Conservation (phyloP, 1,139 yeast species). For the Saccharomyces hybrid region DNA sequence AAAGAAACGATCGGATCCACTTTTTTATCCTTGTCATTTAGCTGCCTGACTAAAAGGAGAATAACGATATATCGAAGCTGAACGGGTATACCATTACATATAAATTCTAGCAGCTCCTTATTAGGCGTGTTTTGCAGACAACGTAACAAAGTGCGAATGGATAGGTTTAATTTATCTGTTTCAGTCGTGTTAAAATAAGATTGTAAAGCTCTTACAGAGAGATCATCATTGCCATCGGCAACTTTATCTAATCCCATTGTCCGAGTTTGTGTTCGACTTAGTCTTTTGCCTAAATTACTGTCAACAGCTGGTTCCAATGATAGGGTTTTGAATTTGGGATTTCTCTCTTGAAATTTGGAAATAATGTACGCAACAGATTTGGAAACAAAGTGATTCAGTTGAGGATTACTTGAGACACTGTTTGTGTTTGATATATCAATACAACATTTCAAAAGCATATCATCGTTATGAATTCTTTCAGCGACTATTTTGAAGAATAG, state of each 20-base stretch:
- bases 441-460: conserved; percentile 27
- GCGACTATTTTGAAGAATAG: conserved; percentile 22
- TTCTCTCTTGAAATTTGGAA: conserved; percentile 21
- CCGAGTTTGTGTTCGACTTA: conserved; percentile 28
- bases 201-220: conserved; percentile 34
- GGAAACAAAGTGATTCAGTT: conserved; percentile 22
- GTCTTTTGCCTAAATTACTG: conserved; percentile 13
- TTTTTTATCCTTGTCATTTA: conserved; percentile 20
- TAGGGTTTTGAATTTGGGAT: conserved; percentile 19
- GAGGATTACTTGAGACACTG: conserved; percentile 26
- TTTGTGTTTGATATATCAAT: conserved; percentile 27
- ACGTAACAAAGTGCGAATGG: conserved; percentile 40
- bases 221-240: conserved; percentile 25
- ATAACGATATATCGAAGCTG: conserved; percentile 73
- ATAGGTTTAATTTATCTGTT: conserved; percentile 42
- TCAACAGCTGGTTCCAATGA: conserved; percentile 11
- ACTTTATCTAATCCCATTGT: conserved; percentile 20
- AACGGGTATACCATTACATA: conserved; percentile 79
- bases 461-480: conserved; percentile 24
- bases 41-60: conserved; percentile 35
- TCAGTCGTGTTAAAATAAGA: conserved; percentile 46
- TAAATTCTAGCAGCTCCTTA: conserved; percentile 46
- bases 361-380: conserved; percentile 23
- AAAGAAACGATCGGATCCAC: conserved; percentile 36
- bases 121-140: conserved; percentile 33